These are phyloP conservation scores for Triticum monococcum DNA, from an alignment of 176 grass and related monocot species.

Conservation along the genomic window DNA sequence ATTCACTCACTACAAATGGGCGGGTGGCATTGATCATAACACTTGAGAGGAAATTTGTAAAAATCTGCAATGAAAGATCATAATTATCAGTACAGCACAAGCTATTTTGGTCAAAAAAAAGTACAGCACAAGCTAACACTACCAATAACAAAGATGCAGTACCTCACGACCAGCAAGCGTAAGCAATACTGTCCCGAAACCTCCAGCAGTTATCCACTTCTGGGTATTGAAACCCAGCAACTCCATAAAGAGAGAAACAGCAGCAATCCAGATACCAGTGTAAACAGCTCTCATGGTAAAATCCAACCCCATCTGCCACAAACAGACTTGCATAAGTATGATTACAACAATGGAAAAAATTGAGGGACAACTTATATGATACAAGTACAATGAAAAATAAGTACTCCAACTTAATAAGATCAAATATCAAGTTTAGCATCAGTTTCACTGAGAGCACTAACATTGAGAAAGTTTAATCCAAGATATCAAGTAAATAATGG, in stretches of 20 bases:
- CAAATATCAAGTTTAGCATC: slow-evolving; percentile 15
- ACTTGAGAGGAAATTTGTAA: slow-evolving; percentile 97
- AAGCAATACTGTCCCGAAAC: slow-evolving; percentile 95
- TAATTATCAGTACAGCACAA: slow-evolving; percentile 4
- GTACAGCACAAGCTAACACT: slow-evolving; percentile 7
- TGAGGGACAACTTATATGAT: not conserved
- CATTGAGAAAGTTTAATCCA: not conserved
- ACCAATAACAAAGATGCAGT: slow-evolving; percentile 21
- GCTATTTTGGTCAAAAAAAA: too few species aligned
- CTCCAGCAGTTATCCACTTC: slow-evolving; percentile 94
- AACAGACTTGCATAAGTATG: slow-evolving; percentile 41
- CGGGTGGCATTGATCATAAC: slow-evolving; percentile 97
- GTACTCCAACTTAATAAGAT: not conserved
- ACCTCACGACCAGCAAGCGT: slow-evolving; percentile 98
- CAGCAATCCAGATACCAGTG: slow-evolving; percentile 89
- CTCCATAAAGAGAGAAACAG: slow-evolving; percentile 90
- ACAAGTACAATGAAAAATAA: not conserved
- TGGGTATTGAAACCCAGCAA: slow-evolving; percentile 97
- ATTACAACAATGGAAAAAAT: not conserved
- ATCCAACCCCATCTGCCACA: slow-evolving; percentile 87
- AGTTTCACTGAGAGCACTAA: not conserved
- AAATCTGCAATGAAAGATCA: slow-evolving; percentile 60
- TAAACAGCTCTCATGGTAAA: slow-evolving; percentile 88
- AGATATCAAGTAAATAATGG: not conserved
- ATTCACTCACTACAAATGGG: slow-evolving; percentile 90